Evolutionary conservation across 2,329 filamentous ascomycete genomes (phyloP).

Genomic region (Graphilbum fragrans): DNA sequence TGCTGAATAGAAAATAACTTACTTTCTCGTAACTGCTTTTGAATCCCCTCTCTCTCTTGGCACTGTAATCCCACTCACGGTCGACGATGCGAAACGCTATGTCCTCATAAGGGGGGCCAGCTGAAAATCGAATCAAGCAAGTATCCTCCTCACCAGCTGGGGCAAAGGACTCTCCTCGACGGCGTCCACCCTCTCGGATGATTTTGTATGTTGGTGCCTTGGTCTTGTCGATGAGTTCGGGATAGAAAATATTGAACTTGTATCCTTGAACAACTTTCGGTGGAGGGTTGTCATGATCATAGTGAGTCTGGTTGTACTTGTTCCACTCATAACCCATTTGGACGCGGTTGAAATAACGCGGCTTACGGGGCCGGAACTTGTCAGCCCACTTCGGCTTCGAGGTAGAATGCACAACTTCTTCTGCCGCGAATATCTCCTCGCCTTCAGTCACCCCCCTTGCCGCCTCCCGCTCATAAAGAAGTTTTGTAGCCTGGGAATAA

Average conservation of each 20-base stretch:
- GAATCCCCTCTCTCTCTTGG: conserved; percentile 88
- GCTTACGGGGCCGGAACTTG: conserved; percentile 82
- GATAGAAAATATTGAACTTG: conserved; percentile 99
- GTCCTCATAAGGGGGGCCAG: conserved; percentile 91
- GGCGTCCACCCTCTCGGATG: conserved; percentile 80
- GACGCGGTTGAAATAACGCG: conserved; percentile 92
- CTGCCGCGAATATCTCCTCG: conserved; percentile 88
- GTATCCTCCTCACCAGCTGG: conserved; percentile 94
- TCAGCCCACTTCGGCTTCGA: conserved; percentile 66
- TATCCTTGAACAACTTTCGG: conserved; percentile 98
- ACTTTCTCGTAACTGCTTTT: conserved; percentile 97
- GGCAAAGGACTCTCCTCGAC: conserved; percentile 82
- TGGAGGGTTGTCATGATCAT: conserved; percentile 95
- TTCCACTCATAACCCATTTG: conserved; percentile 99
- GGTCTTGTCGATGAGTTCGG: conserved; percentile 86
- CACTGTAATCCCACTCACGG: conserved; percentile 97
- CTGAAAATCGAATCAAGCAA: conserved; percentile 89
- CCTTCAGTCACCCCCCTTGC: conserved; percentile 85
- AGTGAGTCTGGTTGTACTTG: conserved; percentile 99
- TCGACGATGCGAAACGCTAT: conserved; percentile 96
- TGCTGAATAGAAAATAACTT: conserved; percentile 19
- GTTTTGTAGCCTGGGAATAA: conserved; percentile 76
- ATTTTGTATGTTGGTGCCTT: conserved; percentile 95
- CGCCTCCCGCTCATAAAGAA: conserved; percentile 83
- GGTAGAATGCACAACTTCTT: conserved; percentile 61